Conservation (phyloP, 2,329 filamentous ascomycete genomes). For the Bisporella sp. region DNA sequence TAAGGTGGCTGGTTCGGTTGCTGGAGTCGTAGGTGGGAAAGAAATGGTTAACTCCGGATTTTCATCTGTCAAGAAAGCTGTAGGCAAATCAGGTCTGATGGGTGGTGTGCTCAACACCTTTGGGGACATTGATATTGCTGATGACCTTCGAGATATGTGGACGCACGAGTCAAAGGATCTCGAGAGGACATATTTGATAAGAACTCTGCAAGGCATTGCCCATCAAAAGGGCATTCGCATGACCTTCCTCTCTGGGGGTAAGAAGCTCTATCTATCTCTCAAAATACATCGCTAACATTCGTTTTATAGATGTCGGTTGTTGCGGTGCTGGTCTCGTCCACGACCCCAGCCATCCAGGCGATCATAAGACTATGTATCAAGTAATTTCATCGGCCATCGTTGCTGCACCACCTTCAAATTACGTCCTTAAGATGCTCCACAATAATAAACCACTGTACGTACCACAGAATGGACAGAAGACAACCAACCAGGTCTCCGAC, state of each 20-base stretch:
- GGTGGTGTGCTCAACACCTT: slow-evolving; percentile 93
- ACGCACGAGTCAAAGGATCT: slow-evolving; percentile 97
- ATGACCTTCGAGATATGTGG: slow-evolving; percentile 95
- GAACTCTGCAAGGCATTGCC: slow-evolving; percentile 89
- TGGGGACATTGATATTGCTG: slow-evolving; percentile 88
- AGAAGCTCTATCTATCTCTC: slow-evolving; percentile 20
- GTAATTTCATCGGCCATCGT: slow-evolving; percentile 91
- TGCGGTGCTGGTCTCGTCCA: slow-evolving; percentile 91
- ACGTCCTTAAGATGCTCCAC: slow-evolving; percentile 92
- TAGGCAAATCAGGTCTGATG: slow-evolving; percentile 94
- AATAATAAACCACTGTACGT: slow-evolving; percentile 90
- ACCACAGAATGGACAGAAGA: slow-evolving; percentile 78
- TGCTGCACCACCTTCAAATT: slow-evolving; percentile 75
- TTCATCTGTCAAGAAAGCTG: slow-evolving; percentile 89
- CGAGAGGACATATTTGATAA: slow-evolving; percentile 91
- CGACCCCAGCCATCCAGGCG: slow-evolving; percentile 81
- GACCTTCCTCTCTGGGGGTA: slow-evolving; percentile 89
- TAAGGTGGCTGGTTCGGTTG: slow-evolving; percentile 90
- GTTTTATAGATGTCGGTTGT: slow-evolving; percentile 64
- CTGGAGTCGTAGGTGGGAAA: slow-evolving; percentile 91
- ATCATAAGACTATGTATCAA: slow-evolving; percentile 99
- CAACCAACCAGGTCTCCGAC: slow-evolving; percentile 69
- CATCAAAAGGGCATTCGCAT: slow-evolving; percentile 94
- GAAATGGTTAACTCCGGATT: slow-evolving; percentile 90
- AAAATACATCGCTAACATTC: slow-evolving; percentile 10